These are phyloP conservation scores for Gossypium australe DNA, from an alignment of 345 rosid genomes.

Conservation along the genomic window DNA sequence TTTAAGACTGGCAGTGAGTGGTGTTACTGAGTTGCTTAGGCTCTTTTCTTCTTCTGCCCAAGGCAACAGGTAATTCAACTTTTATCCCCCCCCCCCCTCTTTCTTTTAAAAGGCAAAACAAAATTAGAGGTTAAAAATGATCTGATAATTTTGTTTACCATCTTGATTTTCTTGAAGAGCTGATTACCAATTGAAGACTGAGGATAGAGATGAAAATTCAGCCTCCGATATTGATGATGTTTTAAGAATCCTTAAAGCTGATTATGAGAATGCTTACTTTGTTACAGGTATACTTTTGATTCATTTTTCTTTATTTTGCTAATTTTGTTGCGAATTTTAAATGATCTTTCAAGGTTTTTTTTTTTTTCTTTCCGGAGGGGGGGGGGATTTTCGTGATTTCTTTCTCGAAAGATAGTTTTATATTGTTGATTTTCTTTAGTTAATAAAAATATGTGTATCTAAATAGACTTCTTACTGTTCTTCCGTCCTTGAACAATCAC, in stretches of 20 bases:
- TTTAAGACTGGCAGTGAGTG: slow-evolving; percentile 59
- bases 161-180: background rate
- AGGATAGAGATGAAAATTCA: slow-evolving; percentile 25
- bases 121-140: background rate
- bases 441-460: background rate
- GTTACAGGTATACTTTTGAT: slow-evolving; percentile 51
- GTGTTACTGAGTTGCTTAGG: slow-evolving; percentile 70
- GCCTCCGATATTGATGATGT: slow-evolving; percentile 51
- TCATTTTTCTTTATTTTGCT: background rate
- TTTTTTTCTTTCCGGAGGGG: rapidly evolving
- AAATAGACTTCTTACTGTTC: background rate
- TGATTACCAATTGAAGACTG: slow-evolving; percentile 20
- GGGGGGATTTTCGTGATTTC: background rate
- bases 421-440: background rate
- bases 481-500: background rate
- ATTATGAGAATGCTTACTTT: slow-evolving; percentile 78
- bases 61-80: slow-evolving; percentile 24
- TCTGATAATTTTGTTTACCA: background rate
- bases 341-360: background rate
- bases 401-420: background rate
- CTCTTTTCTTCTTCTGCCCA: slow-evolving; percentile 43
- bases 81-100: background rate
- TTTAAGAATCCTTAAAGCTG: slow-evolving; percentile 45
- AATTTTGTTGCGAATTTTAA: background rate
- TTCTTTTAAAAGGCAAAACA: background rate